Base-by-base conservation (phyloP, 495 filamentous ascomycete species). In the Penicillium coprophilum region DNA sequence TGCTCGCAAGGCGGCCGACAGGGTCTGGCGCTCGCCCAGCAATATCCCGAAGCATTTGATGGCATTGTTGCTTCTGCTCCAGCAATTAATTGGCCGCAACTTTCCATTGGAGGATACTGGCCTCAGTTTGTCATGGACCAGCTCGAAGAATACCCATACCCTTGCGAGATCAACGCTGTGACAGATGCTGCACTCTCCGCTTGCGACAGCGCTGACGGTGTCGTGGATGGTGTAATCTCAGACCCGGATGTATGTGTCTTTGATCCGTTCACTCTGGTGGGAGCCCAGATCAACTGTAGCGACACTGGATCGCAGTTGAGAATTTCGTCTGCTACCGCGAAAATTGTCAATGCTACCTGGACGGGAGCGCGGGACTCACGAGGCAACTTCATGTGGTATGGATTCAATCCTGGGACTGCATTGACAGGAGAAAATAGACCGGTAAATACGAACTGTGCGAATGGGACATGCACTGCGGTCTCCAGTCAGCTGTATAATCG, bases 21-120 rank as follows among this genome's bases (percentile, higher is more conserved):
- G 60, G 79, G 78, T 10, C 60, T 75, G 23, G 73, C 72, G 60
- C 53, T 68, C 6, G 74, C 72, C 8, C 69, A 79, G 52, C 62
- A 70, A 24, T 78, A 66, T 58, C 78, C 78, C 0, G 61, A 59
- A 7, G 65, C 71, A 6, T 81, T 82, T 58, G 82, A 90, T 59
- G 87, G 87, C n/a, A 82, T 84, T 15, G 61, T 87, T n/a, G 77
- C 79, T 17, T 80, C 77, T 6, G 77, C 81, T 17, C 79, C 71
- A 13, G 65, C 70, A 36, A 55, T 71, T 24, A 74, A 70, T 50
- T 79, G 73, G 63, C 69, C 69, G 19, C 71, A 71, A 23, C 61
- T 80, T 8, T 39, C 55, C 0, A 24, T 59, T 3, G 53, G 55
- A 4, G 53, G 48, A n/a, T 60, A 50, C 40, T 69, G 59, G 58